Base-by-base conservation (phyloP, 306 rosid genomes). In the Clitoria ternatea region DNA sequence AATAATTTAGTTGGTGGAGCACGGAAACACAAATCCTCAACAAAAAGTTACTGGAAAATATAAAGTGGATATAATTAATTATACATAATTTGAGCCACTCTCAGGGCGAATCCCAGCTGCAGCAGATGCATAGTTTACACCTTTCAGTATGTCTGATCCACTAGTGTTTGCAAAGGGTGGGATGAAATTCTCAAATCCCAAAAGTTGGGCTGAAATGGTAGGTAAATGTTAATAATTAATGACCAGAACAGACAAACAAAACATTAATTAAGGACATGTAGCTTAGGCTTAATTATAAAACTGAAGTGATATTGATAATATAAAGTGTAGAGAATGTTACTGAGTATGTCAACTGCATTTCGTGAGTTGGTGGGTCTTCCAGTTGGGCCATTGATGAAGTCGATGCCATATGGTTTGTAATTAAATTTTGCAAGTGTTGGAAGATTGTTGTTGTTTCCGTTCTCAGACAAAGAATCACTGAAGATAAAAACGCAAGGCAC, bases 301-400 rank as follows among this genome's bases (percentile, higher is more conserved):
- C 32, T 29, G 32, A 29, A 29, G 2, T 2, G 3, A 2, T 5
- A 29, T 2, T 5, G 5, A 29, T 2, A 29, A 2, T 2, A 29
- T 2, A 29, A 5, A 29, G 32, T 29, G 2, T 59, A 11, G 20
- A 64, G 54, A 54, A 70, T 9, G 9, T 61, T 50, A 73, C 78
- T 6, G 6, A n/a, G 11, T 0, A 7, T 17, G 33, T 73, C 77
- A 61, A 73, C 1, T 23, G 3, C 7, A 33, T 69, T 85, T 10
- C 47, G 63, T 3, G 83, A 90, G 35, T 87, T 87, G 79, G 70
- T 11, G 32, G 83, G 85, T 29, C 96, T 83, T 62, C 96, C 89
- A 0, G 87, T 83, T 13, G 92, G 73, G 11, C 73, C 69, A 0
- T 0, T 2, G 0, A 81, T 54, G 32, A 77, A 75, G 70, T 85